These are phyloP conservation scores for Cyclostephanos tholiformis DNA, from an alignment of 108 stramenopile genomes.

Conservation along the genomic window DNA sequence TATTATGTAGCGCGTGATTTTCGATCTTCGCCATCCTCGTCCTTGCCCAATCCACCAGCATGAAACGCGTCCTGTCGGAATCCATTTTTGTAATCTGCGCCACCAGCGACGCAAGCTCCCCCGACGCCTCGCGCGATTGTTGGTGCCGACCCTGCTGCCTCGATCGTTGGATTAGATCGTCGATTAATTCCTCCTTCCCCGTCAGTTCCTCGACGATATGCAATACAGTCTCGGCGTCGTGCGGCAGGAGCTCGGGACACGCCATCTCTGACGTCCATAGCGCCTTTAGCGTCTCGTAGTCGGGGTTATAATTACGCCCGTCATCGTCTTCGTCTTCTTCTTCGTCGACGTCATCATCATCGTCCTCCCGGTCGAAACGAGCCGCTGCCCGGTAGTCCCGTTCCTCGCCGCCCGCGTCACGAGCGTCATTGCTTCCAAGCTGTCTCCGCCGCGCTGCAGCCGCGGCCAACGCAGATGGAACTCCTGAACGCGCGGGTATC, in stretches of 20 bases:
- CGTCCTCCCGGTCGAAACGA: conserved; percentile 8
- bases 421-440: conserved; percentile 6
- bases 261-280: conserved; percentile 65
- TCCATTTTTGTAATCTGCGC: conserved; percentile 70
- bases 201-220: conserved; percentile 50
- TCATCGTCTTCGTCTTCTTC: conserved; percentile 10
- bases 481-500: background rate
- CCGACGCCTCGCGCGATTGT: conserved; percentile 35
- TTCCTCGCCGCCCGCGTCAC: conserved; percentile 7
- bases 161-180: conserved; percentile 46
- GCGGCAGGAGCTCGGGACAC: conserved; percentile 68
- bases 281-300: conserved; percentile 63
- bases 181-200: conserved; percentile 64
- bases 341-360: conserved; percentile 5
- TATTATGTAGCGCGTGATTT: conserved; percentile 69
- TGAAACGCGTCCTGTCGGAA: conserved; percentile 68
- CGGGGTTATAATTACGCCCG: conserved; percentile 45
- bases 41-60: conserved; percentile 69
- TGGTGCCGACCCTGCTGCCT: conserved; percentile 10
- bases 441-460: conserved; percentile 21
- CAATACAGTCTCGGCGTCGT: conserved; percentile 58
- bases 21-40: conserved; percentile 76
- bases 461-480: conserved; percentile 30
- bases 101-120: conserved; percentile 57
- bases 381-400: background rate